Evolutionary conservation across 2,329 filamentous ascomycete genomes (phyloP).

Genomic region (Magnaporthiopsis poae): DNA sequence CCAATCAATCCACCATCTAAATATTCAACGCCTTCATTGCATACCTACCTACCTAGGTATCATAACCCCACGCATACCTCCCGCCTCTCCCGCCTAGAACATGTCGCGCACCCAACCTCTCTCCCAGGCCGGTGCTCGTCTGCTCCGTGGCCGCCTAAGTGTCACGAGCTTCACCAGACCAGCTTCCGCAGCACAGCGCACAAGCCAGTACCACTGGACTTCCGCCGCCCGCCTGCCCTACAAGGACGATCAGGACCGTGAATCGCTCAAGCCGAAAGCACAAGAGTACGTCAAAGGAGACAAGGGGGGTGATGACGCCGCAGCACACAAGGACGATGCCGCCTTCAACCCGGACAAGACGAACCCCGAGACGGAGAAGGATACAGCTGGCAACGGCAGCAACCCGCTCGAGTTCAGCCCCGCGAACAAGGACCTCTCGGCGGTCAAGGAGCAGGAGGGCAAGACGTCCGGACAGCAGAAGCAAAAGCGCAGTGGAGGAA

Average conservation of each 20-base stretch:
- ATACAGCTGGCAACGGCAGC: slow-evolving; percentile 26
- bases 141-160: background rate
- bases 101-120: background rate
- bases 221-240: slow-evolving; percentile 25
- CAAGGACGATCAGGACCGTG: slow-evolving; percentile 47
- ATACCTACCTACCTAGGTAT: too few species aligned
- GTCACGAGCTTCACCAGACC: background rate
- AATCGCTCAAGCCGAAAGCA: slow-evolving; percentile 53
- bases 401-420: slow-evolving; percentile 33
- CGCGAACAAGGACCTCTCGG: slow-evolving; percentile 34
- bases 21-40: background rate
- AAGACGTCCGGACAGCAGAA: slow-evolving; percentile 22
- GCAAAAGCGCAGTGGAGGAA: slow-evolving; percentile 23
- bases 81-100: background rate
- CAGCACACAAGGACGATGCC: slow-evolving; percentile 43
- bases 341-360: slow-evolving; percentile 64
- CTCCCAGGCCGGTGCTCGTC: background rate
- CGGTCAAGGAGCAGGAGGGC: slow-evolving; percentile 27
- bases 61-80: background rate
- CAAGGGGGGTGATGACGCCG: slow-evolving; percentile 49
- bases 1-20: too few species aligned
- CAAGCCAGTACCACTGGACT: slow-evolving; percentile 25
- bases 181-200: background rate
- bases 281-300: slow-evolving; percentile 57
- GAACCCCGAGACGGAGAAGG: slow-evolving; percentile 51